phyloP scores from a whole-genome alignment of 2,329 filamentous ascomycete species.

The Pseudogymnoascus sp. region DNA sequence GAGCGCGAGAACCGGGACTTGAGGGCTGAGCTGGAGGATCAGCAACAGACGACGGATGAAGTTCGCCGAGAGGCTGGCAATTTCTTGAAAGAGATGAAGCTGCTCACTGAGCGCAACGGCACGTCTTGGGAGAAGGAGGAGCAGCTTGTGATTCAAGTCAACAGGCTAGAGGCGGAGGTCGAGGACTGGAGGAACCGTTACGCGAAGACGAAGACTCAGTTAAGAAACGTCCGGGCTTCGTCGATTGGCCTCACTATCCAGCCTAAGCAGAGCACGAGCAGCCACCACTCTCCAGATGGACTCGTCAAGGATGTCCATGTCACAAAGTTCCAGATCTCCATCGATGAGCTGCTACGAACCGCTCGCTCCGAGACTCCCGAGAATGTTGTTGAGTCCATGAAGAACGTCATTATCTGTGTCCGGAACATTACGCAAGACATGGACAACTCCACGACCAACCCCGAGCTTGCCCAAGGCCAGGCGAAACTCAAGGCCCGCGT shows the following conservation, averaged over 20 bases:
- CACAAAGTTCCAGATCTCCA: slow-evolving; percentile 88
- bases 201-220: slow-evolving; percentile 77
- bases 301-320: slow-evolving; percentile 86
- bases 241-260: slow-evolving; percentile 66
- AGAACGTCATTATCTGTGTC: slow-evolving; percentile 72
- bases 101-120: slow-evolving; percentile 71
- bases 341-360: slow-evolving; percentile 78
- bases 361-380: slow-evolving; percentile 68
- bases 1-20: slow-evolving; percentile 63
- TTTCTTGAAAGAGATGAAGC: slow-evolving; percentile 83
- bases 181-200: slow-evolving; percentile 88
- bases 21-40: slow-evolving; percentile 57
- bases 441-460: slow-evolving; percentile 48
- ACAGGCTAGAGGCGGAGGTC: slow-evolving; percentile 72
- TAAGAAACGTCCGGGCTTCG: slow-evolving; percentile 71
- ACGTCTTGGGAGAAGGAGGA: slow-evolving; percentile 76
- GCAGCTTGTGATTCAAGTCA: slow-evolving; percentile 65
- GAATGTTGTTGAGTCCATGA: slow-evolving; percentile 76
- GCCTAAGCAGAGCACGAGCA: slow-evolving; percentile 55
- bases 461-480: slow-evolving; percentile 47
- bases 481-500: slow-evolving; percentile 71
- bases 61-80: slow-evolving; percentile 76
- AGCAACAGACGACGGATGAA: slow-evolving; percentile 77
- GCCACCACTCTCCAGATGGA: slow-evolving; percentile 63
- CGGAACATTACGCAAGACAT: slow-evolving; percentile 80